Conservation (phyloP, 2,329 filamentous ascomycete genomes). For the Pezicula radicicola region DNA sequence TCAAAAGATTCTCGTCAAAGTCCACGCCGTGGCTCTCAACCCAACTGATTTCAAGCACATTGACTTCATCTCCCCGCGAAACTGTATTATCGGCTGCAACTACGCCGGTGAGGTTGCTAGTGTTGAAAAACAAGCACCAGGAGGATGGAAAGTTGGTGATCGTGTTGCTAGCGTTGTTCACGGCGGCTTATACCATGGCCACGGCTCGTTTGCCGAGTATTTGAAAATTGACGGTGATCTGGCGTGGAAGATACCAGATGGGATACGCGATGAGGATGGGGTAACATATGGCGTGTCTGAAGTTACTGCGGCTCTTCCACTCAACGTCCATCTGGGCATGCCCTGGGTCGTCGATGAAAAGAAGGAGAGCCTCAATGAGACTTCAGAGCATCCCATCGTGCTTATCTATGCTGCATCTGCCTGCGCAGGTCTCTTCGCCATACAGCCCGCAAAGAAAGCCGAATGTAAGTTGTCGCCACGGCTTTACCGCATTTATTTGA, state of each 20-base stretch:
- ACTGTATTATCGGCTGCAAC: constrained; percentile 12
- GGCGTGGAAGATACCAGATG: constrained; percentile 38
- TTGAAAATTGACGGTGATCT: constrained; percentile 30
- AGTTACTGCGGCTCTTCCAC: constrained; percentile 22
- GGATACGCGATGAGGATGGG: constrained; percentile 40
- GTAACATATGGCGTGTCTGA: constrained; percentile 32
- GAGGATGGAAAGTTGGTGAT: constrained; percentile 48
- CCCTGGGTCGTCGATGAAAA: constrained; percentile 12
- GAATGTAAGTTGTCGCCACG: constrained; percentile 37
- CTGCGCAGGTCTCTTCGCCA: constrained; percentile 31
- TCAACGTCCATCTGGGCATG: constrained; percentile 21
- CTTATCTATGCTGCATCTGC: constrained; percentile 12
- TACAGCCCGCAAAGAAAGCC: constrained; percentile 41
- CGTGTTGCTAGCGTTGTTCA: constrained; percentile 32
- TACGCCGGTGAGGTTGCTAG: constrained; percentile 34
- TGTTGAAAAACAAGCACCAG: constrained; percentile 40
- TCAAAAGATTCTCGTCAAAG: constrained; percentile 35
- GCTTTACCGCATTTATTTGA: constrained; percentile 43
- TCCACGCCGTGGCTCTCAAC: constrained; percentile 38
- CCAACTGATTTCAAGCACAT: constrained; percentile 32
- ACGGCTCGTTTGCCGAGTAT: constrained; percentile 11
- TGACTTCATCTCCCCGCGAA: constrained; percentile 3
- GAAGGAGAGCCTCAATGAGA: neutral
- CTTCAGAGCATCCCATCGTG: neutral
- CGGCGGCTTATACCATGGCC: constrained; percentile 5